Percentiles rank a stretch among this genome's conserved stretches.
phyloP scores from a whole-genome alignment of 2,329 filamentous ascomycete species.

The Trichoderma atrobrunneum region DNA sequence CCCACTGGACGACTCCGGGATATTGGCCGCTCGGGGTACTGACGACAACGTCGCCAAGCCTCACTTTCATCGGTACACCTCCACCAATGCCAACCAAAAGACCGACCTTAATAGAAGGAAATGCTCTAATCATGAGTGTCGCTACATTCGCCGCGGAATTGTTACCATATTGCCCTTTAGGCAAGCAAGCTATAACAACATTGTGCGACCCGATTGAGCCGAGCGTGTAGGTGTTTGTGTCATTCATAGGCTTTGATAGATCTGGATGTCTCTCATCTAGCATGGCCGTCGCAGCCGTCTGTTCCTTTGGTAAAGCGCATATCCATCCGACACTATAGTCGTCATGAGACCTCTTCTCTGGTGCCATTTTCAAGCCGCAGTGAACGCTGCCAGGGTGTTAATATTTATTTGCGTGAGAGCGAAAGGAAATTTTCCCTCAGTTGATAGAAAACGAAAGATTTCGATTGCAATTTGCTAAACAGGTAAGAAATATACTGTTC shows the following conservation, averaged over 20 bases:
- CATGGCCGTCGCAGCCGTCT: conserved; percentile 30
- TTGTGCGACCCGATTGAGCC: conserved; percentile 29
- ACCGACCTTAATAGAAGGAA: conserved; percentile 24
- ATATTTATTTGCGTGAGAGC: too few species aligned
- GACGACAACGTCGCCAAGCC: conserved; percentile 30
- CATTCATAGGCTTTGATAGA: conserved; percentile 20
- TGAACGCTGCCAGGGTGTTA: too few species aligned
- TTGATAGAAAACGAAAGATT: too few species aligned
- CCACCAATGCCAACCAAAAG: conserved; percentile 44
- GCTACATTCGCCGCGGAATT: conserved; percentile 20
- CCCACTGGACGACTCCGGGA: conserved; percentile 28
- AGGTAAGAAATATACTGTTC: too few species aligned
- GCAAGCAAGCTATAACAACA: conserved; percentile 28
- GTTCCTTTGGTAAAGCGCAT: conserved; percentile 32
- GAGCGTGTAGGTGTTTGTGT: conserved; percentile 29
- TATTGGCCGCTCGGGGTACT: conserved; percentile 22
- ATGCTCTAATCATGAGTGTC: conserved; percentile 14
- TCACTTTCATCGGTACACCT: conserved; percentile 25
- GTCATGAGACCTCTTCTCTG: not conserved
- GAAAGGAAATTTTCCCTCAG: too few species aligned
- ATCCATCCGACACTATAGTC: conserved; percentile 34
- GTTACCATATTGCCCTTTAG: conserved; percentile 23
- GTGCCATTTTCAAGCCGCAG: not conserved
- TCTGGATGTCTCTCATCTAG: conserved; percentile 28
- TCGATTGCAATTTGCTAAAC: too few species aligned